Conservation (phyloP, 495 filamentous ascomycete genomes). For the Lophiotrema nucula region DNA sequence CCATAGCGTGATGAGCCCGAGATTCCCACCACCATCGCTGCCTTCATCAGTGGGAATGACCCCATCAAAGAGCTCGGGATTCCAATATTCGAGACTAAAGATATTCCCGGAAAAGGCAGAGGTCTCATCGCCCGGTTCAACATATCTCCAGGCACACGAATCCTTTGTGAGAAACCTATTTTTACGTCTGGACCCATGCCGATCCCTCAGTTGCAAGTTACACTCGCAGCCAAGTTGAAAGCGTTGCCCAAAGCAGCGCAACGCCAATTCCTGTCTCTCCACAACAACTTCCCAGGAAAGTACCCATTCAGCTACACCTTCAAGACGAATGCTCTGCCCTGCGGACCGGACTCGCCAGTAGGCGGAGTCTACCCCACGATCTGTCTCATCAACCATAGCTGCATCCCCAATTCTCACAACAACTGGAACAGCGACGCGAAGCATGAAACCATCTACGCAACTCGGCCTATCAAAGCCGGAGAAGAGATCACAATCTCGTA, state of each 20-base stretch:
- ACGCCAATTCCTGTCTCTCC: constrained; percentile 44
- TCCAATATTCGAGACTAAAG: constrained; percentile 30
- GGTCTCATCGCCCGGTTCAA: constrained; percentile 42
- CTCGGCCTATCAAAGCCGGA: constrained; percentile 21
- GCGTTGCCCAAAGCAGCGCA: constrained; percentile 41
- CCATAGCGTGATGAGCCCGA: constrained; percentile 21
- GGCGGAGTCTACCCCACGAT: constrained; percentile 29
- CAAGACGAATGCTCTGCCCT: constrained; percentile 30
- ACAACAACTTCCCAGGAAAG: constrained; percentile 45
- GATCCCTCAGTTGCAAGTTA: constrained; percentile 29
- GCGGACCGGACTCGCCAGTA: constrained; percentile 6
- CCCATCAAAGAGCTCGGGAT: constrained; percentile 16
- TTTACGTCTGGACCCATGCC: constrained; percentile 38
- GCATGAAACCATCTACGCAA: constrained; percentile 31
- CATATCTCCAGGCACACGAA: constrained; percentile 44
- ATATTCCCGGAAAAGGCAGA: constrained; percentile 43
- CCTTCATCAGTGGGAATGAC: constrained; percentile 1
- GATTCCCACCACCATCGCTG: constrained; percentile 11
- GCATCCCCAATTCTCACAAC: constrained; percentile 34
- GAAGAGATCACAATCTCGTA: constrained; percentile 38
- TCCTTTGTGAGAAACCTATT: constrained; percentile 45
- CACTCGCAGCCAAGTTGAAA: constrained; percentile 39
- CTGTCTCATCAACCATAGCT: constrained; percentile 34
- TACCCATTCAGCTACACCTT: constrained; percentile 23
- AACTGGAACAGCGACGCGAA: constrained; percentile 30